These are phyloP conservation scores for Termitomyces titanicus DNA, from an alignment of 768 basidiomycete genomes.

Conservation along the genomic window DNA sequence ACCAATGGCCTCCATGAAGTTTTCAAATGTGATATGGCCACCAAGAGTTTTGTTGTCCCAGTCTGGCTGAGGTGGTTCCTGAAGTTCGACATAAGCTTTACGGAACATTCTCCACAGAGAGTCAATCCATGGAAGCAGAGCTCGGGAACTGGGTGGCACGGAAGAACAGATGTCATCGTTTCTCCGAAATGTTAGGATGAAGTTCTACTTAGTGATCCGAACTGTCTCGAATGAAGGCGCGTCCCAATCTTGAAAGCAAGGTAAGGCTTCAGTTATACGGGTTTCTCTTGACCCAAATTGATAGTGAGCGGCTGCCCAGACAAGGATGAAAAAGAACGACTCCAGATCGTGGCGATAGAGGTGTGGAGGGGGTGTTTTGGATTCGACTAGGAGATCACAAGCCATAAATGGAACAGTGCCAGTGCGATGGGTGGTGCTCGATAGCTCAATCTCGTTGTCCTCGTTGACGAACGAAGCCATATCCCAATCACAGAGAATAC, in stretches of 20 bases:
- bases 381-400: no score
- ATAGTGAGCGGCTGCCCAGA: no score
- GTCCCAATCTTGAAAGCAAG: not conserved
- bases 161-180: not conserved
- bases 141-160: not conserved
- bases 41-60: not conserved
- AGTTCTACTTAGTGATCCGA: not conserved
- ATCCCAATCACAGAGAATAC: no score
- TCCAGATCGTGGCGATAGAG: no score
- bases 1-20: not conserved
- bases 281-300: no score
- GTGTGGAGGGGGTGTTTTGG: no score
- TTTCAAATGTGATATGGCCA: not conserved
- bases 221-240: no score
- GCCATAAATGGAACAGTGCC: constrained; percentile 15
- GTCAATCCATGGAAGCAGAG: not conserved
- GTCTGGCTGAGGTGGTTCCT: not conserved
- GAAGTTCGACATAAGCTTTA: not conserved
- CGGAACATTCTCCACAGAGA: not conserved
- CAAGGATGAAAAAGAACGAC: no score
- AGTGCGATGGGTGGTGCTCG: constrained; percentile 6
- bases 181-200: not conserved
- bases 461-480: no score
- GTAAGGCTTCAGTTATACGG: no score
- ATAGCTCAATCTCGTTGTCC: no score